Evolutionary conservation across 768 basidiomycete species (phyloP).

Genomic region (Pleurotus citrinopileatus): DNA sequence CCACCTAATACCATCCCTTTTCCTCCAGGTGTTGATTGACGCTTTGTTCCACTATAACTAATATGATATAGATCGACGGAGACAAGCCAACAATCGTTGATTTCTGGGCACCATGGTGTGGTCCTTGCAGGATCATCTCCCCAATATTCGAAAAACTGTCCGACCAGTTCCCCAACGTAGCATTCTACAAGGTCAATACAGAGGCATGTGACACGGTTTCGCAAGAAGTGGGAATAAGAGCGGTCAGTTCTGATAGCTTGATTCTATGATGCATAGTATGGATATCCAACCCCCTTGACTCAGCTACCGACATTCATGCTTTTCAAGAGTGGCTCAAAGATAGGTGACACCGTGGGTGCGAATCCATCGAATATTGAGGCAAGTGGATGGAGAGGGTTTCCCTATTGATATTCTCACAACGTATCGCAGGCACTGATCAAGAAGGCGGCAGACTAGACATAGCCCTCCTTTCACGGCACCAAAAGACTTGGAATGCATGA

Average conservation of each 20-base stretch:
- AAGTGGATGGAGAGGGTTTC: too few species aligned
- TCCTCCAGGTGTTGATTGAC: background rate
- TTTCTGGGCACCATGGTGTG: slow-evolving; percentile 80
- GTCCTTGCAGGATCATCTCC: slow-evolving; percentile 66
- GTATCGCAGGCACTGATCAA: too few species aligned
- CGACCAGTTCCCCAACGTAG: slow-evolving; percentile 24
- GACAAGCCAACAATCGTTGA: slow-evolving; percentile 54
- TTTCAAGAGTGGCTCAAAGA: slow-evolving; percentile 34
- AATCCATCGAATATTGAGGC: slow-evolving; percentile 39
- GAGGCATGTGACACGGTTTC: slow-evolving; percentile 32
- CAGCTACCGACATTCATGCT: slow-evolving; percentile 35
- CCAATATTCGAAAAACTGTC: slow-evolving; percentile 62
- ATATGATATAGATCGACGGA: slow-evolving; percentile 35
- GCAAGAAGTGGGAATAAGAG: slow-evolving; percentile 58
- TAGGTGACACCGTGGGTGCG: slow-evolving; percentile 46
- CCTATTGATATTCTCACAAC: too few species aligned
- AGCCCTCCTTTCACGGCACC: too few species aligned
- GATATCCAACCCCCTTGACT: background rate
- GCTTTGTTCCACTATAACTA: too few species aligned
- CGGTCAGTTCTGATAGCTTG: slow-evolving; percentile 58
- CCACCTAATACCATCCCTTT: background rate
- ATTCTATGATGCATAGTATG: background rate
- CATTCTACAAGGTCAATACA: slow-evolving; percentile 77
- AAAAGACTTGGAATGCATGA: too few species aligned
- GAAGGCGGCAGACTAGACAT: too few species aligned